Evolutionary conservation across 805 yeast genomes (phyloP).

Genomic region (Soucietia sequanensis): DNA sequence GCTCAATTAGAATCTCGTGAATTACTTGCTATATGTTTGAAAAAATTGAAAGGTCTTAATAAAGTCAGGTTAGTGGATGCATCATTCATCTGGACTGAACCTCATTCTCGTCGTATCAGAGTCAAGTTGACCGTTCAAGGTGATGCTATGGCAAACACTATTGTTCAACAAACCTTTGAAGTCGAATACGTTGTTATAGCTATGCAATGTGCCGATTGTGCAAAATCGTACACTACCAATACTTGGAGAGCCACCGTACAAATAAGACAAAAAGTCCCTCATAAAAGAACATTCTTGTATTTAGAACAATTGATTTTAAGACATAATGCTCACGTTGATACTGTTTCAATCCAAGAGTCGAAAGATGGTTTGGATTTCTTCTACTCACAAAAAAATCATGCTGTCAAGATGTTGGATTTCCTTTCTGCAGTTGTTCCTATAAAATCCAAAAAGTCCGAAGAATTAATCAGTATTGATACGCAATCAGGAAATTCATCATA

Average conservation of each 20-base stretch:
- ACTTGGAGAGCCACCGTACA: slow-evolving; percentile 99
- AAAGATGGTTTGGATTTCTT: slow-evolving; percentile 95
- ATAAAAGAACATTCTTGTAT: slow-evolving; percentile 93
- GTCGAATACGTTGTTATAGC: slow-evolving; percentile 92
- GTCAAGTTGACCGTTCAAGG: slow-evolving; percentile 94
- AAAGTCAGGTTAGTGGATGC: slow-evolving; percentile 91
- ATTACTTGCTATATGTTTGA: slow-evolving; percentile 82
- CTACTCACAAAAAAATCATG: slow-evolving; percentile 85
- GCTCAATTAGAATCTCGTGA: slow-evolving; percentile 93
- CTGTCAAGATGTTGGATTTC: slow-evolving; percentile 91
- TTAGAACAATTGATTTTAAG: slow-evolving; percentile 92
- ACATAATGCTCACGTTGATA: slow-evolving; percentile 91
- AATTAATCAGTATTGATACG: slow-evolving; percentile 86
- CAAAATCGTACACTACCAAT: slow-evolving; percentile 91
- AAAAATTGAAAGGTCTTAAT: slow-evolving; percentile 82
- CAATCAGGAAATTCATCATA: slow-evolving; percentile 86
- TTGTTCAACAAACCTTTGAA: slow-evolving; percentile 90
- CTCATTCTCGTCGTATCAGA: slow-evolving; percentile 93
- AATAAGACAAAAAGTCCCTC: slow-evolving; percentile 95
- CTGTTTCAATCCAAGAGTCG: slow-evolving; percentile 88
- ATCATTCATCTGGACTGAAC: slow-evolving; percentile 97
- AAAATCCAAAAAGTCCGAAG: slow-evolving; percentile 80
- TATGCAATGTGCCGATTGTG: slow-evolving; percentile 98
- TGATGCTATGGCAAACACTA: slow-evolving; percentile 89
- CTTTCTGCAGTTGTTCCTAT: slow-evolving; percentile 81